Evolutionary conservation across 2,329 filamentous ascomycete genomes (phyloP).

Genomic region (Thermomyces lanuginosus): DNA sequence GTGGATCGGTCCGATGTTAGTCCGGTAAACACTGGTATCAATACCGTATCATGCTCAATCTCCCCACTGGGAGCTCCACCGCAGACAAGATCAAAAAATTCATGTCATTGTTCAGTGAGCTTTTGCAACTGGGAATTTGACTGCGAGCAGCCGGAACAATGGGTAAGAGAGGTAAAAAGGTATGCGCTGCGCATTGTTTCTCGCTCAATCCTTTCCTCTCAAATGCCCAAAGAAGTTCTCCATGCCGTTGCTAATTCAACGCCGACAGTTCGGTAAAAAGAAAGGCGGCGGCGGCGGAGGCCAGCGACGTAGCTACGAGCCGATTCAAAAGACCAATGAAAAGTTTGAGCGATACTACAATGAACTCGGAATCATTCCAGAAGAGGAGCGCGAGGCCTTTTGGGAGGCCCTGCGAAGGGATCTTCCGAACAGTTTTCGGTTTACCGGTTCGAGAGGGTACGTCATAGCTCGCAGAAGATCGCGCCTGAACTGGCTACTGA

Average conservation of each 20-base stretch:
- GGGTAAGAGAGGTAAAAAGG: conserved; percentile 7
- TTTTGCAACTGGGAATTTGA: too few relatives aligned
- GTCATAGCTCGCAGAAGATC: conserved; percentile 9
- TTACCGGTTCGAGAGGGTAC: conserved; percentile 85
- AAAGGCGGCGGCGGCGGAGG: conserved; percentile 24
- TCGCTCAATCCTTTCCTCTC: too few relatives aligned
- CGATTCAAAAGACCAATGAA: conserved; percentile 63
- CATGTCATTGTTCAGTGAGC: too few relatives aligned
- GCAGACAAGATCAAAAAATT: too few relatives aligned
- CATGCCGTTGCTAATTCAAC: not conserved
- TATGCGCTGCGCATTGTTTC: conserved; percentile 1
- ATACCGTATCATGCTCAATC: too few relatives aligned
- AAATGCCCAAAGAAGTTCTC: not conserved
- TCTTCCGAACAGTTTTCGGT: conserved; percentile 92
- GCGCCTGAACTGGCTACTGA: conserved; percentile 1
- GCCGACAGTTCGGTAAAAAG: conserved; percentile 5
- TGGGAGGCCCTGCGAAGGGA: conserved; percentile 73
- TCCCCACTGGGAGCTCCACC: too few relatives aligned
- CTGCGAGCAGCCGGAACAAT: conserved; percentile 2
- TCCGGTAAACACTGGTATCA: too few relatives aligned
- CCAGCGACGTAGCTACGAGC: conserved; percentile 35
- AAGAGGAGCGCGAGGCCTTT: conserved; percentile 63
- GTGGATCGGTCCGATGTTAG: too few relatives aligned
- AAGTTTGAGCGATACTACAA: conserved; percentile 81
- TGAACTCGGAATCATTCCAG: conserved; percentile 54